Percentiles rank a stretch among this genome's conserved stretches.
Conservation (phyloP, 345 rosid genomes). For the Pugionium dolabratum region DNA sequence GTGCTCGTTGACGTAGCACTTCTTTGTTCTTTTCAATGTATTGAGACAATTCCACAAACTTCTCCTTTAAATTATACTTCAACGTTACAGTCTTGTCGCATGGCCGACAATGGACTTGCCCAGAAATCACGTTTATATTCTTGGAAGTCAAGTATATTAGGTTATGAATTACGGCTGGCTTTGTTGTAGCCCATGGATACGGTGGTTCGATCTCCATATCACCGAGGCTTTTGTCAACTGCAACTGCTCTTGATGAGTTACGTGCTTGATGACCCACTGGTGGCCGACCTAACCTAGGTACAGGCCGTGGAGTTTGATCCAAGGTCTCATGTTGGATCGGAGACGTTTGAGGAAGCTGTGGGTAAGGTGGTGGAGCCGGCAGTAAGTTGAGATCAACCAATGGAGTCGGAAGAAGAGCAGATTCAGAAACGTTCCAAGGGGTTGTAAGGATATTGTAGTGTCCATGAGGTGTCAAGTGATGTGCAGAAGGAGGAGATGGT, state of each 20-base stretch:
- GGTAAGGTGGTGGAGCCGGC: background rate
- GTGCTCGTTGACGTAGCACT: constrained; percentile 63
- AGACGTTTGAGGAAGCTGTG: constrained; percentile 1
- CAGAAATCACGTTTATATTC: constrained; percentile 42
- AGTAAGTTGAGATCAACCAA: background rate
- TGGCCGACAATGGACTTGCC: constrained; percentile 58
- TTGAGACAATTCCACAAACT: constrained; percentile 47
- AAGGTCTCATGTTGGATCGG: background rate
- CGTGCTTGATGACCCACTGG: constrained; percentile 14
- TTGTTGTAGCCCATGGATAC: constrained; percentile 63
- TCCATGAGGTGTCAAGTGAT: background rate
- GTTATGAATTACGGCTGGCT: constrained; percentile 48
- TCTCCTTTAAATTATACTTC: constrained; percentile 49
- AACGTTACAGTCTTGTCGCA: constrained; percentile 54
- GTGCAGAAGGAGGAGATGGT: background rate
- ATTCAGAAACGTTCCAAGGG: background rate
- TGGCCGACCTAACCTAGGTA: constrained; percentile 25
- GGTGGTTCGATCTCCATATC: constrained; percentile 17
- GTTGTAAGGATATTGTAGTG: no score
- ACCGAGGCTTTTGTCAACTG: background rate
- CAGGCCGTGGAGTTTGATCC: background rate
- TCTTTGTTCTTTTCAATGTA: constrained; percentile 46
- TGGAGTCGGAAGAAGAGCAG: background rate
- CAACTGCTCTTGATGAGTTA: background rate
- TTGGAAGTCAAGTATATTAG: constrained; percentile 39